Percentiles rank a stretch among this genome's conserved stretches.
Conservation (phyloP, 495 filamentous ascomycete species). For the Gamarada debralockiae region DNA sequence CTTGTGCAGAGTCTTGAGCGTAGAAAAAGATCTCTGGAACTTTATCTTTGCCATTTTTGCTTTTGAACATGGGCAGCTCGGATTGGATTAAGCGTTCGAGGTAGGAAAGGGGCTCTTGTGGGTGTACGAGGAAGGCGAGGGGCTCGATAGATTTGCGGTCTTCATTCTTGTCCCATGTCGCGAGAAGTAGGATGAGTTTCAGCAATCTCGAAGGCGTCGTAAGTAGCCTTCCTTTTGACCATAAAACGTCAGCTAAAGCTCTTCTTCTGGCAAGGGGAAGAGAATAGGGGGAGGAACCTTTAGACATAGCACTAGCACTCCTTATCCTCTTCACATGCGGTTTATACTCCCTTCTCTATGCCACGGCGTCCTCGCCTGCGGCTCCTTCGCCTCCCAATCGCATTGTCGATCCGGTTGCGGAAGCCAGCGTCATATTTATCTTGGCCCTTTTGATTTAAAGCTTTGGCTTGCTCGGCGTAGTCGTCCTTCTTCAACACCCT, state of each 20-base stretch:
- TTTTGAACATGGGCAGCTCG: slow-evolving; percentile 70
- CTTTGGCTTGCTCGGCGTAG: slow-evolving; percentile 9
- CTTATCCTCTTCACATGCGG: slow-evolving; percentile 44
- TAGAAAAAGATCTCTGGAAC: slow-evolving; percentile 75
- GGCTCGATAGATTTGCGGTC: slow-evolving; percentile 70
- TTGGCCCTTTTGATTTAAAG: slow-evolving; percentile 22
- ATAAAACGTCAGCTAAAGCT: slow-evolving; percentile 8
- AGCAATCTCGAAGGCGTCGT: slow-evolving; percentile 87
- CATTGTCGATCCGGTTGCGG: slow-evolving; percentile 30
- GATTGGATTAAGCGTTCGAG: slow-evolving; percentile 88
- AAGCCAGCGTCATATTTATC: slow-evolving; percentile 20
- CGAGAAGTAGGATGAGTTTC: slow-evolving; percentile 83
- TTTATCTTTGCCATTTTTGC: slow-evolving; percentile 55
- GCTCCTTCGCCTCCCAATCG: slow-evolving; percentile 43
- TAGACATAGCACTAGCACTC: slow-evolving; percentile 26
- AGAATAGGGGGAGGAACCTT: slow-evolving; percentile 16
- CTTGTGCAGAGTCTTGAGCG: slow-evolving; percentile 67
- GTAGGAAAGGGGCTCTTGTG: slow-evolving; percentile 90
- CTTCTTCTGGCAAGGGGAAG: slow-evolving; percentile 56
- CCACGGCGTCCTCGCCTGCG: slow-evolving; percentile 57
- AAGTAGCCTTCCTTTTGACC: slow-evolving; percentile 70
- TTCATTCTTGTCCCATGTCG: slow-evolving; percentile 41
- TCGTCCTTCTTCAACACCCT: neutral
- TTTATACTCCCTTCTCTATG: slow-evolving; percentile 59
- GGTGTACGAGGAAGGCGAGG: slow-evolving; percentile 83